These are phyloP conservation scores for Ophiocordyceps robertsii DNA, from an alignment of 2,329 filamentous ascomycete genomes.

Conservation along the genomic window DNA sequence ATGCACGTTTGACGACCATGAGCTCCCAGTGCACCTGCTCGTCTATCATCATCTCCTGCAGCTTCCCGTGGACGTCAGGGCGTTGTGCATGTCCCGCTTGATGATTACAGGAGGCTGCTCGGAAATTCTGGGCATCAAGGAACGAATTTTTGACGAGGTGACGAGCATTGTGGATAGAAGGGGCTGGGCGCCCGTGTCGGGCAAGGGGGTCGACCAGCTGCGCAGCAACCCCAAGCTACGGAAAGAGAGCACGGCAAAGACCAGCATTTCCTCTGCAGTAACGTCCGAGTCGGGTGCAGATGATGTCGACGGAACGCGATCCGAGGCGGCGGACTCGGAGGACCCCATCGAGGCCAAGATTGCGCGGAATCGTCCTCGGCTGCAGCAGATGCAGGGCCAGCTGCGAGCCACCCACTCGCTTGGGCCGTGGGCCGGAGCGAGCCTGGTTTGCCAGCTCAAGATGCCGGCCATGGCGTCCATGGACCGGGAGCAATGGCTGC, in stretches of 20 bases:
- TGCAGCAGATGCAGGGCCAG: slow-evolving; percentile 38
- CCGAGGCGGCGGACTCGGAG: slow-evolving; percentile 11
- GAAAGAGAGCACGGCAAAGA: slow-evolving; percentile 11
- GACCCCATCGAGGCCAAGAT: slow-evolving; percentile 24
- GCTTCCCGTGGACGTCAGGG: slow-evolving; percentile 69
- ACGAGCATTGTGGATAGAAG: slow-evolving; percentile 48
- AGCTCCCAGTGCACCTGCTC: slow-evolving; percentile 63
- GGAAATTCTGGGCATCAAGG: slow-evolving; percentile 64
- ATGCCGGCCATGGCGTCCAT: slow-evolving; percentile 56
- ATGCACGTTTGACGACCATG: slow-evolving; percentile 69
- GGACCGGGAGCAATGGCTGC: slow-evolving; percentile 58
- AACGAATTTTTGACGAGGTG: slow-evolving; percentile 65
- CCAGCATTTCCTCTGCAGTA: slow-evolving; percentile 8
- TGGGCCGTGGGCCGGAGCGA: slow-evolving; percentile 63
- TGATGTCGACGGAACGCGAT: slow-evolving; percentile 8
- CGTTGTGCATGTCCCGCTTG: slow-evolving; percentile 77
- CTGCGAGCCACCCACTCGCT: slow-evolving; percentile 56
- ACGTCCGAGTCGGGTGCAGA: slow-evolving; percentile 11
- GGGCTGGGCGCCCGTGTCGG: slow-evolving; percentile 68
- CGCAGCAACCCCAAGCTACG: slow-evolving; percentile 29
- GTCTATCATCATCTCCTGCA: slow-evolving; percentile 64
- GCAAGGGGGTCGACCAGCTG: slow-evolving; percentile 49
- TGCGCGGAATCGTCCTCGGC: slow-evolving; percentile 16
- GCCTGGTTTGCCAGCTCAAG: slow-evolving; percentile 54
- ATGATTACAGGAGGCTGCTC: slow-evolving; percentile 75